phyloP scores from a whole-genome alignment of 2,329 filamentous ascomycete genomes.

The Aspergillus sclerotialis region DNA sequence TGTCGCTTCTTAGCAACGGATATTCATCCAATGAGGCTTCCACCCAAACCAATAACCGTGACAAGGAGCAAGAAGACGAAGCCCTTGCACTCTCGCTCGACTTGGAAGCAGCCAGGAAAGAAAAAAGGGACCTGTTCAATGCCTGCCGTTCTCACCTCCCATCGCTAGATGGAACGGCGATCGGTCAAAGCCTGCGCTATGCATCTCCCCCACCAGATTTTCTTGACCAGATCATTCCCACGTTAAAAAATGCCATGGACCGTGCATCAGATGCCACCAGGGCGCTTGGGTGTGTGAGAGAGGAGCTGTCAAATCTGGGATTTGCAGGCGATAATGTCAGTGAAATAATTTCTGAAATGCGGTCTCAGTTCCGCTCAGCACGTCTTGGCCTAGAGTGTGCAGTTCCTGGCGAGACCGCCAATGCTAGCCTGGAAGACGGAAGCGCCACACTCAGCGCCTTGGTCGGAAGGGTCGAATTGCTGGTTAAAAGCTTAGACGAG shows the following conservation, averaged over 20 bases:
- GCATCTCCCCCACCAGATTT: constrained; percentile 33
- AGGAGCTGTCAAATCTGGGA: constrained; percentile 32
- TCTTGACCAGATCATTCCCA: constrained; percentile 29
- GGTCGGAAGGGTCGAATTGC: constrained; percentile 28
- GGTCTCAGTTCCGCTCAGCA: constrained; percentile 33
- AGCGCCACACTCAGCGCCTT: constrained; percentile 34
- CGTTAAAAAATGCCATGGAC: constrained; percentile 26
- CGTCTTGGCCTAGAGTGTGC: constrained; percentile 38
- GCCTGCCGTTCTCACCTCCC: constrained; percentile 28
- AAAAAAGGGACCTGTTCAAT: constrained; percentile 34
- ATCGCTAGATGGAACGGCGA: constrained; percentile 14
- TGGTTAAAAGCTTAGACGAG: constrained; percentile 27
- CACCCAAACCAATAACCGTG: constrained; percentile 10
- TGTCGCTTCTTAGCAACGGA: constrained; percentile 9
- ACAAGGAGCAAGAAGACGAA: constrained; percentile 17
- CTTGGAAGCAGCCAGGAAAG: constrained; percentile 31
- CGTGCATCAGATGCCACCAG: constrained; percentile 33
- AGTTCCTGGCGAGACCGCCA: constrained; percentile 37
- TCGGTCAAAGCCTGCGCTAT: constrained; percentile 15
- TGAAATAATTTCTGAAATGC: constrained; percentile 31
- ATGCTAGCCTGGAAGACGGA: constrained; percentile 30
- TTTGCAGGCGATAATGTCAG: constrained; percentile 26
- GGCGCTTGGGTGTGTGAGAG: constrained; percentile 27
- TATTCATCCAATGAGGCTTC: constrained; percentile 10
- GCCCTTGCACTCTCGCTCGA: constrained; percentile 25